Percentiles rank a stretch among this genome's conserved stretches.
Evolutionary conservation across 2,329 filamentous ascomycete genomes (phyloP).

Genomic region (Alternaria solani): DNA sequence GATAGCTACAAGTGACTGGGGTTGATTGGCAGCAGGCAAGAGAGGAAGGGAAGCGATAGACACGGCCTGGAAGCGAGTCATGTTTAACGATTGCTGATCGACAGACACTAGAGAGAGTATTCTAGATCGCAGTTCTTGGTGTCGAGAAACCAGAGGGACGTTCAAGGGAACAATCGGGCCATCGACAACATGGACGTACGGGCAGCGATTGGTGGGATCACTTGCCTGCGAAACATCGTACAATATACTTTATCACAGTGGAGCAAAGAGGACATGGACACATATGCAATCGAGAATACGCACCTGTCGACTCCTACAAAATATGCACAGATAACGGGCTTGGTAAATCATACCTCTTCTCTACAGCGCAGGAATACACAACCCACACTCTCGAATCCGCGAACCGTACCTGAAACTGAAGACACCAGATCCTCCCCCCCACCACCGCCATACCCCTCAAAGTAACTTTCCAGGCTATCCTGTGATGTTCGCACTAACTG

Average conservation of each 20-base stretch:
- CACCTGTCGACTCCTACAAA: neutral
- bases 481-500: neutral
- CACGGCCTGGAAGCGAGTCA: constrained; percentile 11
- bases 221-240: neutral
- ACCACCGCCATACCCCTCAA: constrained; percentile 5
- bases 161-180: neutral
- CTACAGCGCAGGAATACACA: neutral
- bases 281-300: constrained; percentile 1
- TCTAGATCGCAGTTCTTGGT: constrained; percentile 12
- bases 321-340: constrained; percentile 13
- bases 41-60: neutral
- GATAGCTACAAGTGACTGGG: constrained; percentile 11
- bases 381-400: neutral
- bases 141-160: neutral
- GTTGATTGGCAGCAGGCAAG: constrained; percentile 10
- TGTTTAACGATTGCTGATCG: constrained; percentile 5
- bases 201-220: constrained; percentile 6
- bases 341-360: neutral
- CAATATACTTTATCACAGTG: constrained; percentile 1
- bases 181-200: neutral
- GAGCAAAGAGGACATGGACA: neutral
- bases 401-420: constrained; percentile 6
- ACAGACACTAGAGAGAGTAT: constrained; percentile 2
- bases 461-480: constrained; percentile 12
- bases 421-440: constrained; percentile 2